Percentiles rank a stretch among this genome's conserved stretches.
Conservation (phyloP, 305 asterid species). For the Plantago lanceolata region DNA sequence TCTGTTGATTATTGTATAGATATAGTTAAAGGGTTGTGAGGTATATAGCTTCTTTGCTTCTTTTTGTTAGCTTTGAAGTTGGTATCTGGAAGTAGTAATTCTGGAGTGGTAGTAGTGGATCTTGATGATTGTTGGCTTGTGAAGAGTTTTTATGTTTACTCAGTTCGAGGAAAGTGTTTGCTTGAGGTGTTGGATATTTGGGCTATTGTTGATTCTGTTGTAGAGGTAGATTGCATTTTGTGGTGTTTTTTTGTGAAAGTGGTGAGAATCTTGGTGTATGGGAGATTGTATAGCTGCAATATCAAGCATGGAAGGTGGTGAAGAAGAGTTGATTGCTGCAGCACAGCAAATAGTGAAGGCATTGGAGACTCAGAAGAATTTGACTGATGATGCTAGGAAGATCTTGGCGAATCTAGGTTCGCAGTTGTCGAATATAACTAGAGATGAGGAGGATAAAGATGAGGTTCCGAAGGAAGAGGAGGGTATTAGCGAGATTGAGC, state of each 20-base stretch:
- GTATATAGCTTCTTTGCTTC: conserved; percentile 7
- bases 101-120: conserved; percentile 21
- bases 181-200: conserved; percentile 25
- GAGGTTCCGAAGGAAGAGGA: conserved; percentile 30
- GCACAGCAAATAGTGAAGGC: conserved; percentile 55
- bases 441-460: conserved; percentile 28
- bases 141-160: not conserved
- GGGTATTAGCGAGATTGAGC: conserved; percentile 45
- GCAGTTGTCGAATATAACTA: conserved; percentile 44
- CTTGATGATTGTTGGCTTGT: conserved; percentile 17
- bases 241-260: conserved; percentile 6
- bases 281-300: conserved; percentile 41
- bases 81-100: not conserved
- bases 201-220: conserved; percentile 15
- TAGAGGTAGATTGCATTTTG: conserved; percentile 2
- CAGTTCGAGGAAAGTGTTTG: conserved; percentile 11
- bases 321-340: conserved; percentile 68
- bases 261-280: conserved; percentile 36
- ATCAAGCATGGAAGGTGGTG: conserved; percentile 55
- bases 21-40: conserved; percentile 4
- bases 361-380: conserved; percentile 44
- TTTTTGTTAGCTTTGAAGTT: not conserved
- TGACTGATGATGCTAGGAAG: conserved; percentile 48
- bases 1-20: conserved; percentile 2
- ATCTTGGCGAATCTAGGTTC: conserved; percentile 71